Conservation (phyloP, 2,329 filamentous ascomycete genomes). For the Xylaria polymorpha region DNA sequence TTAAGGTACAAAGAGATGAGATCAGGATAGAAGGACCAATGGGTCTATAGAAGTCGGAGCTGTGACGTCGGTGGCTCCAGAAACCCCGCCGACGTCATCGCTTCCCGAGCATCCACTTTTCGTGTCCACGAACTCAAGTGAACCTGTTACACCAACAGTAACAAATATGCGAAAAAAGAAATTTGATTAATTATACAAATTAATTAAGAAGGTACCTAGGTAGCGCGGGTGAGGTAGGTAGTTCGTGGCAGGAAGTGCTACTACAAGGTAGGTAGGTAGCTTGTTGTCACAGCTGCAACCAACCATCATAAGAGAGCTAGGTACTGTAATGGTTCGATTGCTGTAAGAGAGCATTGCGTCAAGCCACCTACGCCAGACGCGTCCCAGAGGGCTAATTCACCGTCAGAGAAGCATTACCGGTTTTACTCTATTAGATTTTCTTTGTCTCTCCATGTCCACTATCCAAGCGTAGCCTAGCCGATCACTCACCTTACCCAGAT, state of each 20-base stretch:
- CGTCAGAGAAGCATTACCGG: constrained; percentile 13
- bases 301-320: constrained; percentile 1
- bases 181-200: not conserved
- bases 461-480: constrained; percentile 9
- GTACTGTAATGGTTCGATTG: constrained; percentile 11
- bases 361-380: constrained; percentile 22
- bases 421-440: constrained; percentile 3
- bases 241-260: not conserved
- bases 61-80: constrained; percentile 31
- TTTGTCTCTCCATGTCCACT: not conserved
- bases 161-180: not conserved
- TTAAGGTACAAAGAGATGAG: not conserved
- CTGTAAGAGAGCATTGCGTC: constrained; percentile 26
- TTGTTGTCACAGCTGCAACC: not conserved
- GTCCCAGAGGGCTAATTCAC: not conserved
- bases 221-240: not conserved
- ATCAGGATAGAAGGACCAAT: not conserved
- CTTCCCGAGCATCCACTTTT: constrained; percentile 11
- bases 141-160: constrained; percentile 24
- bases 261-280: not conserved
- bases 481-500: not conserved
- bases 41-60: not conserved
- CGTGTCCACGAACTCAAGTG: not conserved
- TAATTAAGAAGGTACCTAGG: not conserved
- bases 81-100: constrained; percentile 38